Percentiles rank a stretch among this genome's conserved stretches.
Evolutionary conservation across 192 early-diverging fungal species (phyloP).

Genomic region (Mortierella claussenii): DNA sequence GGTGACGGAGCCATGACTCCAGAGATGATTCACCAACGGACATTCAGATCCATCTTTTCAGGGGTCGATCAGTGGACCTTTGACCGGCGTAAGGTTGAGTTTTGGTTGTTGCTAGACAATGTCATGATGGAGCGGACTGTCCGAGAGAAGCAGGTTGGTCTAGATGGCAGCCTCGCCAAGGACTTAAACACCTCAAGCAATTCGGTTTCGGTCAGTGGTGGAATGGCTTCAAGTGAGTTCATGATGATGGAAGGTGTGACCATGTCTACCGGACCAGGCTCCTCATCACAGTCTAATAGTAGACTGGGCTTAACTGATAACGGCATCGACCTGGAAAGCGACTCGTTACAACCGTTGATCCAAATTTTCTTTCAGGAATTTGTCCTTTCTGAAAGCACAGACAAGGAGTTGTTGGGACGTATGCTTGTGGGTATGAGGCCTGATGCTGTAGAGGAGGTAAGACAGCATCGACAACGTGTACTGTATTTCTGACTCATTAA

Average conservation of each 20-base stretch:
- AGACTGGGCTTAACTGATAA: not conserved
- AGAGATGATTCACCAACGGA: slow-evolving; percentile 54
- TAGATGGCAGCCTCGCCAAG: slow-evolving; percentile 4
- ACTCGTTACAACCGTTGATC: slow-evolving; percentile 33
- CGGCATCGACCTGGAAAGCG: not conserved
- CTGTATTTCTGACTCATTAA: not conserved
- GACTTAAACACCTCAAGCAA: slow-evolving; percentile 18
- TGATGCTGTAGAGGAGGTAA: slow-evolving; percentile 47
- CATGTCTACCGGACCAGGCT: slow-evolving; percentile 1
- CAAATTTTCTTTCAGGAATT: slow-evolving; percentile 49
- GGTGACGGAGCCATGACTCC: slow-evolving; percentile 39
- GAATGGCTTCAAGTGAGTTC: slow-evolving; percentile 4
- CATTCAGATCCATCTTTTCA: slow-evolving; percentile 54
- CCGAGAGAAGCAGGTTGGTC: not conserved
- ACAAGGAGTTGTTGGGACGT: slow-evolving; percentile 43
- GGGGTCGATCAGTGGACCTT: slow-evolving; percentile 64
- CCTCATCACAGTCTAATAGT: not conserved
- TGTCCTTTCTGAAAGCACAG: slow-evolving; percentile 34
- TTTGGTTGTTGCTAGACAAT: slow-evolving; percentile 60
- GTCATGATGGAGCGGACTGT: slow-evolving; percentile 39
- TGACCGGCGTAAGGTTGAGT: slow-evolving; percentile 61
- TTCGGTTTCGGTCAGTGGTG: slow-evolving; percentile 3
- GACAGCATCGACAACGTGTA: too few species aligned
- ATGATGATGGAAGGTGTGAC: slow-evolving; percentile 53
- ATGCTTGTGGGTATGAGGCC: slow-evolving; percentile 43